Evolutionary conservation across 2,329 filamentous ascomycete species (phyloP), one percentile per base, ranked within the genome.

Genomic region (Penicillium olsonii): DNA sequence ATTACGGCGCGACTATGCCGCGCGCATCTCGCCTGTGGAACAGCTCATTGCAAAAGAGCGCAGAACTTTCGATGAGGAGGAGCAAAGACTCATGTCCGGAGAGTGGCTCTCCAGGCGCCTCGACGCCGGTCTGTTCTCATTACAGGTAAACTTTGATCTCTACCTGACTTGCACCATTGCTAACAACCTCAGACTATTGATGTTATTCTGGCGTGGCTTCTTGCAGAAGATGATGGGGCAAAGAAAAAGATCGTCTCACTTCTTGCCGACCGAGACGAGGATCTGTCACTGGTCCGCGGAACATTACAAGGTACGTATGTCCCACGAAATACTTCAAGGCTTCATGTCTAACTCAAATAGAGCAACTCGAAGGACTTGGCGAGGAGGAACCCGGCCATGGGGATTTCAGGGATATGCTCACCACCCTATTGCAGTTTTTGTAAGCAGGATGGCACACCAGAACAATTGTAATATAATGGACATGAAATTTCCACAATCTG

Each of bases 151-250:
- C 14, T 19, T 33, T 18, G 27, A 17, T 5, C 2, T 20, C 31
- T 53, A 41, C 44, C 38, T 37, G 33, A 46, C 52, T 11, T 50
- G 22, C 35, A 10, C 24, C 12, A 9, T 46, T 46, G n/a, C 40
- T 56, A 71, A 74, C 87, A 84, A 2, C 2, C 12, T 2, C 10
- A 62, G 58, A 61, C 59, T 3, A 82, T 94, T 38, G 92, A 97
- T 73, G 81, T 91, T 0, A 83, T 94, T 24, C 71, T 99, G 24
- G 89, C 92, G 11, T 99, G 94, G 94, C 78, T 97, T 26, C 80
- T 90, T 7, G 94, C 92, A 0, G 94, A 99, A 71, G 94, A 99
- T 63, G 78, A 78, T 27, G 90, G 89, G 0, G 88, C 90, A 1
- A 83, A 79, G 60, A 77, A 73, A 48, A 87, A 79, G 61, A 84